phyloP scores from a whole-genome alignment of 768 basidiomycete species.

The Paxillus ammoniavirescens region DNA sequence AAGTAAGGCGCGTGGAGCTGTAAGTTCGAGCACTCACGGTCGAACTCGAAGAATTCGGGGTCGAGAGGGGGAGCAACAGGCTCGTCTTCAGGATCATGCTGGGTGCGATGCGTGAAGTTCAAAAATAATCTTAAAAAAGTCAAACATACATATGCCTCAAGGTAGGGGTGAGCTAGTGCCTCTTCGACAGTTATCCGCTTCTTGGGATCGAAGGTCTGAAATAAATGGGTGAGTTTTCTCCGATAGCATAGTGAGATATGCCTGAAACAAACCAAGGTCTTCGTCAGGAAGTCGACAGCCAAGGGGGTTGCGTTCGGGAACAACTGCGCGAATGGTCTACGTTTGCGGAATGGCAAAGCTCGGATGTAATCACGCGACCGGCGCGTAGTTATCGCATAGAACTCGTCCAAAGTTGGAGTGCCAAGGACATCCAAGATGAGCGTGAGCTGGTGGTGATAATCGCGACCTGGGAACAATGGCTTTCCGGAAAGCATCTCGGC shows the following conservation, averaged over 20 bases:
- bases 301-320: constrained; percentile 90
- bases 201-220: constrained; percentile 94
- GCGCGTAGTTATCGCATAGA: constrained; percentile 92
- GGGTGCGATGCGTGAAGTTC: constrained; percentile 9
- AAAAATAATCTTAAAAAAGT: neutral
- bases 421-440: constrained; percentile 96
- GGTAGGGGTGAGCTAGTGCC: constrained; percentile 91
- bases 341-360: constrained; percentile 90
- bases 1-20: neutral
- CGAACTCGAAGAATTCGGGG: constrained; percentile 97
- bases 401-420: constrained; percentile 95
- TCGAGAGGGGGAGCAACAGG: constrained; percentile 94
- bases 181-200: constrained; percentile 95
- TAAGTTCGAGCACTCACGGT: constrained; percentile 52
- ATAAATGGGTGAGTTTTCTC: constrained; percentile 1
- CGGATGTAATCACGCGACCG: constrained; percentile 95
- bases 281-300: constrained; percentile 77
- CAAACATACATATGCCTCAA: constrained; percentile 80
- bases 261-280: constrained; percentile 62
- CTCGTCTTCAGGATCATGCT: constrained; percentile 97
- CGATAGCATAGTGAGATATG: too few relatives aligned
- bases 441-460: constrained; percentile 94
- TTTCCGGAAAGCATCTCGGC: constrained; percentile 98
- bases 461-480: constrained; percentile 94
- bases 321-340: constrained; percentile 73